Evolutionary conservation across 1,284 basidiomycete species (phyloP).

Genomic region (Ustilago vetiveriae): DNA sequence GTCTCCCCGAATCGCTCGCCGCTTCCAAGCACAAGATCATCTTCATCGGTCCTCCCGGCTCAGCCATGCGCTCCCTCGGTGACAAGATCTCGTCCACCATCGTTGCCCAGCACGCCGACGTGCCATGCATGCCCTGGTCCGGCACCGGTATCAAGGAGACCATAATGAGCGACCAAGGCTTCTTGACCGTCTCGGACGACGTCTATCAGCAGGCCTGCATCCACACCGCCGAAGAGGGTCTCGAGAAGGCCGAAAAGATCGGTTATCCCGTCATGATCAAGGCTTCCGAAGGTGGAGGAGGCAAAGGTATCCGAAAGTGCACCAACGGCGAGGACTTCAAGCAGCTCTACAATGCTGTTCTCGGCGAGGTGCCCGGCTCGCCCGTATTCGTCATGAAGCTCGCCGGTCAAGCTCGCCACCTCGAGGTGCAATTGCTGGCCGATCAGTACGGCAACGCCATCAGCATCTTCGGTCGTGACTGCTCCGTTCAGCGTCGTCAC

Average conservation of each 20-base stretch:
- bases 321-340: constrained; percentile 79
- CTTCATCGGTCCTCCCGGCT: constrained; percentile 98
- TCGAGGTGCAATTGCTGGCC: constrained; percentile 97
- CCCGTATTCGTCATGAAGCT: constrained; percentile 99
- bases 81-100: constrained; percentile 99
- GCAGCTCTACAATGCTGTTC: constrained; percentile 91
- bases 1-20: constrained; percentile 91
- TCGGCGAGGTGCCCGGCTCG: constrained; percentile 93
- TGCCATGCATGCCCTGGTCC: constrained; percentile 99
- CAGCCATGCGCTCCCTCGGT: constrained; percentile 97
- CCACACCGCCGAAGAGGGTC: constrained; percentile 85
- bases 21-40: constrained; percentile 94
- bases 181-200: constrained; percentile 90
- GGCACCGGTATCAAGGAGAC: constrained; percentile 94
- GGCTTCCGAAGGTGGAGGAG: constrained; percentile 97
- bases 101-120: constrained; percentile 94
- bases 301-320: constrained; percentile 77
- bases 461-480: constrained; percentile 98
- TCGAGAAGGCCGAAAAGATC: constrained; percentile 84
- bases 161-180: constrained; percentile 83
- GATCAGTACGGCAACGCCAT: constrained; percentile 99
- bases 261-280: constrained; percentile 99
- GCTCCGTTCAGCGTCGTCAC: constrained; percentile 98
- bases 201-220: constrained; percentile 92
- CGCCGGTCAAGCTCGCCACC: constrained; percentile 93